Percentiles rank a stretch among this genome's conserved stretches.
These are phyloP conservation scores for Dittrichia graveolens DNA, from an alignment of 129 eudicot species.

Conservation along the genomic window DNA sequence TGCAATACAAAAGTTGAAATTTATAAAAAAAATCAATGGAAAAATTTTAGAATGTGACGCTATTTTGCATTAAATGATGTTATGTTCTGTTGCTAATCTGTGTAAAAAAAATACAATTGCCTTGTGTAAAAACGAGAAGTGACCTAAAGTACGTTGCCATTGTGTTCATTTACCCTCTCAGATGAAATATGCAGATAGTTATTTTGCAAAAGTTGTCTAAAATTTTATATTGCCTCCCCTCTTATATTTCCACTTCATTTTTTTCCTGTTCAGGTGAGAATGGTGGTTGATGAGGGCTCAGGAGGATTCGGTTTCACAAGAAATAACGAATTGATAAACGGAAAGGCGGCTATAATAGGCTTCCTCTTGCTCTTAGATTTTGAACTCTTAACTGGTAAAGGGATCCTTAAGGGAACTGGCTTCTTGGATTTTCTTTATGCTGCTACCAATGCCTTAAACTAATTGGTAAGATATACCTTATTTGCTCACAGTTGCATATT, in stretches of 20 bases:
- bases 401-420: constrained; percentile 92
- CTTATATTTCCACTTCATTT: neutral
- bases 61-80: no score
- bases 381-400: constrained; percentile 88
- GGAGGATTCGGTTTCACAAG: constrained; percentile 82
- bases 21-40: no score
- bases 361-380: constrained; percentile 84
- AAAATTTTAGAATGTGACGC: no score
- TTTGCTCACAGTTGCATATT: constrained; percentile 18
- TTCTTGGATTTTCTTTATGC: constrained; percentile 93
- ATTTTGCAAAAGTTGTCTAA: no score
- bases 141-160: no score
- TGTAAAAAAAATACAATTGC: no score
- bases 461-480: constrained; percentile 33
- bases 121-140: no score
- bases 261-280: constrained; percentile 60
- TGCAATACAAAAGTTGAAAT: no score
- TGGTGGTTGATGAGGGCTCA: constrained; percentile 77
- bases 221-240: no score
- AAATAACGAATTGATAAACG: constrained; percentile 80
- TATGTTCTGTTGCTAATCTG: no score
- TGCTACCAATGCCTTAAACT: constrained; percentile 56
- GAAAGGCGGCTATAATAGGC: constrained; percentile 89
- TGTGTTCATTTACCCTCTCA: no score
- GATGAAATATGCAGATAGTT: no score